These are phyloP conservation scores for Botrytis galanthina DNA, from an alignment of 2,329 filamentous ascomycete genomes.

Conservation along the genomic window DNA sequence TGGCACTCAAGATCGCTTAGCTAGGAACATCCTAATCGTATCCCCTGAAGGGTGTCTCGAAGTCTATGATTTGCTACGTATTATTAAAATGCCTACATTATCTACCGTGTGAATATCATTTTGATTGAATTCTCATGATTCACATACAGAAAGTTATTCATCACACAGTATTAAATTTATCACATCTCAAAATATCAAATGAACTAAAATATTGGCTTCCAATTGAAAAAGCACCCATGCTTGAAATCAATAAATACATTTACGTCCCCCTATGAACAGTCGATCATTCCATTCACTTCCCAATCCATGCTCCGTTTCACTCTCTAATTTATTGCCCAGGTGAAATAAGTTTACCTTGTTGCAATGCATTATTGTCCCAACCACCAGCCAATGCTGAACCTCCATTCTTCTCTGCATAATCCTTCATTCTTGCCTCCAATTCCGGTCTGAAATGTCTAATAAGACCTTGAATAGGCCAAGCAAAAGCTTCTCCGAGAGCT, in stretches of 20 bases:
- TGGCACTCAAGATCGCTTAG: constrained; percentile 7
- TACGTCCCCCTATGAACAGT: constrained; percentile 32
- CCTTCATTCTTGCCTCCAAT: constrained; percentile 84
- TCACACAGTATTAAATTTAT: background rate
- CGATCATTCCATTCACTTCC: constrained; percentile 20
- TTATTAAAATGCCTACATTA: background rate
- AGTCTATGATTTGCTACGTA: background rate
- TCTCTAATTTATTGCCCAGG: constrained; percentile 75
- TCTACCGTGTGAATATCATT: background rate
- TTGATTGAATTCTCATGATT: background rate
- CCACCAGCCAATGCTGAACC: constrained; percentile 80
- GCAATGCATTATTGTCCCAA: constrained; percentile 72
- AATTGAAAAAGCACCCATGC: constrained; percentile 23
- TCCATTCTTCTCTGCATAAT: constrained; percentile 71
- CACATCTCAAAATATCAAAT: background rate
- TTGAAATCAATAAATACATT: constrained; percentile 37
- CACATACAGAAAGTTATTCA: background rate
- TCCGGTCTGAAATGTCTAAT: constrained; percentile 98
- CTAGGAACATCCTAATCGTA: background rate
- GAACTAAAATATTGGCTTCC: constrained; percentile 19
- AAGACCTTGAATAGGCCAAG: constrained; percentile 96
- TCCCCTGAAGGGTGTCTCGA: background rate
- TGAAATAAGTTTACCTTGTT: constrained; percentile 79
- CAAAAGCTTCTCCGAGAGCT: constrained; percentile 95
- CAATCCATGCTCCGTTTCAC: constrained; percentile 16